Base-by-base conservation (phyloP, 306 rosid species). In the Crotalaria pallida region DNA sequence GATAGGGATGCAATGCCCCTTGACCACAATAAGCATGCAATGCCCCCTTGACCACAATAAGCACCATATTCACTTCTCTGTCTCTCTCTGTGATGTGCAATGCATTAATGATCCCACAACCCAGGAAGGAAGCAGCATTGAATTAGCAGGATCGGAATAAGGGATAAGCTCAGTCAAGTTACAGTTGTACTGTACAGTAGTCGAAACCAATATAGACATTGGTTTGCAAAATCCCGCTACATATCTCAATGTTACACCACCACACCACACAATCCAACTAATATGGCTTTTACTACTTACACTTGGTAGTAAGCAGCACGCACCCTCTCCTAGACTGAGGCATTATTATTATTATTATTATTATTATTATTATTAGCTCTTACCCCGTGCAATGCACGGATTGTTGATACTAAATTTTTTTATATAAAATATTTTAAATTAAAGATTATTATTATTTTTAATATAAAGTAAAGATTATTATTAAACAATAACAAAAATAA, bases 251-350 rank as follows among this genome's bases (percentile, higher is more conserved):
- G 78, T 74, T 24, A 56, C 61, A 33, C 48, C 26, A 64, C 48
- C 65, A 56, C 18, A 69, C 80, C 84, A 81, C 62, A 68, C 69
- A 69, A 33, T 15, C 72, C 80, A 86, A 81, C 58, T 69, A 69
- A 73, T n/a, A 33, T 41, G 60, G 68, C 69, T 67, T 67, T 73
- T 49, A 64, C n/a, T 80, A 43, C 8, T 36, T 9, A 1, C 12
- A 4, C 53, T 47, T 48, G 2, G 63, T 36, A 61, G 63, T 36
- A 61, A 48, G 53, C 27, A 63, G 22, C 13, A 73, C 75, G 76
- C 83, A 71, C 83, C 81, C 60, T 64, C 73, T 77, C 57, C 84
- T 65, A 72, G 68, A 74, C 44, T 3, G 31, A 6, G 8, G 43
- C 43, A 38, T 38, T 81, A 74, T 18, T 72, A 64, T 58, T 78